Evolutionary conservation across 148 eudicot genomes (phyloP).

Genomic region (Limonium bicolor): DNA sequence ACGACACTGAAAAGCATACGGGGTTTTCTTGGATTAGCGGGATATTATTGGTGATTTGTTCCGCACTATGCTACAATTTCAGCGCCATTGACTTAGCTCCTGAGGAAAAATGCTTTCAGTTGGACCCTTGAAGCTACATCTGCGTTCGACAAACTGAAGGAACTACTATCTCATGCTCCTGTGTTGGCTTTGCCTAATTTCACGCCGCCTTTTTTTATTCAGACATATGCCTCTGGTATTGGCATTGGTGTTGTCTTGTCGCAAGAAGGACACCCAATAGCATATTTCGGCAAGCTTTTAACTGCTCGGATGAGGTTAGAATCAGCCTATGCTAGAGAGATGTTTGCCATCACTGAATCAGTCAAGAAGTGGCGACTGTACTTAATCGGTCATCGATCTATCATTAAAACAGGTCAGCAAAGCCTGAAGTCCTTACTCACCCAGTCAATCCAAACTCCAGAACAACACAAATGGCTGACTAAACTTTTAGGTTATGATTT

Average conservation of each 20-base stretch:
- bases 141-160: background rate
- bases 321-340: background rate
- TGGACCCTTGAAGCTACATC: background rate
- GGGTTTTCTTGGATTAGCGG: background rate
- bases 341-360: background rate
- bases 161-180: background rate
- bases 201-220: background rate
- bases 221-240: background rate
- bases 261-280: background rate
- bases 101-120: background rate
- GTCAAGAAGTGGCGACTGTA: background rate
- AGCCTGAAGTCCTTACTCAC: background rate
- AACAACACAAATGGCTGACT: background rate
- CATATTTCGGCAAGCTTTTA: background rate
- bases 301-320: too few relatives aligned
- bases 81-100: background rate
- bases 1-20: background rate
- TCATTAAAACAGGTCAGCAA: background rate
- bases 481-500: too few relatives aligned
- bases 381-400: background rate
- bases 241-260: background rate
- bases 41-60: background rate
- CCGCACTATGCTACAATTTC: background rate
- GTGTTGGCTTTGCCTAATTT: background rate
- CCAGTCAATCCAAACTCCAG: background rate